Conservation (phyloP, 164 flowering plant species). For the Magnolia sinica region DNA sequence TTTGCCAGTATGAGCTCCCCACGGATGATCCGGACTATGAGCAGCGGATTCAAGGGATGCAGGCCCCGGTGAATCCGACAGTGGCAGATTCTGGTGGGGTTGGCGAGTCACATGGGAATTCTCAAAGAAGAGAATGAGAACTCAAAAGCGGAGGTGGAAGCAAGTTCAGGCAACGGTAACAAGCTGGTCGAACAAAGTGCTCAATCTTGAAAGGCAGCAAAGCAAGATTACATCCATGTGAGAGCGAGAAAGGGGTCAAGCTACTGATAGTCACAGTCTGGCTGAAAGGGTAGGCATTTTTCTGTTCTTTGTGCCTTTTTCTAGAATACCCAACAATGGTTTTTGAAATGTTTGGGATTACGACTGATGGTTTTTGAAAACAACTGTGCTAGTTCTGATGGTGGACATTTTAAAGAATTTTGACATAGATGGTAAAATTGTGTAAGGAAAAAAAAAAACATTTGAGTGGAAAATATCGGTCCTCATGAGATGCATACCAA, state of each 20-base stretch:
- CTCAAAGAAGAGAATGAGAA: constrained; percentile 42
- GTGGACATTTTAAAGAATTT: neutral
- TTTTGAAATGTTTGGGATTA: neutral
- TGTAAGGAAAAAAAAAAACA: neutral
- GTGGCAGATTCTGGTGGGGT: constrained; percentile 20
- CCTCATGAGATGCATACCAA: neutral
- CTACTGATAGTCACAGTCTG: constrained; percentile 97
- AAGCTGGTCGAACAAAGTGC: constrained; percentile 42
- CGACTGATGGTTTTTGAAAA: neutral
- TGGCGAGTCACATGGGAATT: no score
- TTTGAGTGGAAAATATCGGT: neutral
- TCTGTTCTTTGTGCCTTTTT: neutral
- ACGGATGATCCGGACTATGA: constrained; percentile 84
- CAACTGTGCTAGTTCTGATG: neutral
- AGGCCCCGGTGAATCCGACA: neutral
- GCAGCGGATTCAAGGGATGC: constrained; percentile 14
- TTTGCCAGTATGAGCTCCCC: constrained; percentile 79
- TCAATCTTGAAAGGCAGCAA: constrained; percentile 59
- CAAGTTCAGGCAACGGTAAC: constrained; percentile 41
- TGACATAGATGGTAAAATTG: neutral
- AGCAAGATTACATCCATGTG: constrained; percentile 84
- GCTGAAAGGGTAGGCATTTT: constrained; percentile 78
- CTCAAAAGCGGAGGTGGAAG: constrained; percentile 55
- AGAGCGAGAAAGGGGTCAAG: constrained; percentile 98
- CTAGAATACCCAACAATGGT: neutral